Conservation (phyloP, 2,329 filamentous ascomycete species). For the Penicillium rolfsii region DNA sequence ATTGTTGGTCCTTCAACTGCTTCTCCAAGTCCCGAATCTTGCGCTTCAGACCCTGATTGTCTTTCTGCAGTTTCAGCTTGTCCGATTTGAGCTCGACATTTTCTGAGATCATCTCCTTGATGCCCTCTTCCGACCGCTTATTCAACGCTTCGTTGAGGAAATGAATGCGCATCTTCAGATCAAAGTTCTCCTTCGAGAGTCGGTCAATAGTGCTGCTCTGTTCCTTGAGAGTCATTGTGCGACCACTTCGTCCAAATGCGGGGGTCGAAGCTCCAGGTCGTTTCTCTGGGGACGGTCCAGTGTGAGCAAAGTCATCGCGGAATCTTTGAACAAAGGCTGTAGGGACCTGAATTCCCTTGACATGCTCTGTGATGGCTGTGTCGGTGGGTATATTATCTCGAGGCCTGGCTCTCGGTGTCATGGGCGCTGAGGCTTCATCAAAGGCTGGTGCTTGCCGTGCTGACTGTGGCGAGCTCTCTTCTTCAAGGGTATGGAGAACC, state of each 20-base stretch:
- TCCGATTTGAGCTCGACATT: slow-evolving; percentile 95
- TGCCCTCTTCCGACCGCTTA: slow-evolving; percentile 90
- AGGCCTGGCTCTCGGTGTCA: slow-evolving; percentile 70
- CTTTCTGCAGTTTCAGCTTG: slow-evolving; percentile 83
- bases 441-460: slow-evolving; percentile 44
- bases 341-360: slow-evolving; percentile 87
- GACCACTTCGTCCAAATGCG: slow-evolving; percentile 59
- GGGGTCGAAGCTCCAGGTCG: slow-evolving; percentile 56
- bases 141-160: slow-evolving; percentile 92
- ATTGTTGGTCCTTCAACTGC: slow-evolving; percentile 63
- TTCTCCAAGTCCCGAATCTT: slow-evolving; percentile 86
- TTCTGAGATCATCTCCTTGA: slow-evolving; percentile 97
- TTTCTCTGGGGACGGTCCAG: slow-evolving; percentile 64
- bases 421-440: slow-evolving; percentile 55
- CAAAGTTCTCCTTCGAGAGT: slow-evolving; percentile 96
- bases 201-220: slow-evolving; percentile 97
- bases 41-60: slow-evolving; percentile 80
- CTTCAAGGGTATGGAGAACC: slow-evolving; percentile 62
- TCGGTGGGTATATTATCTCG: slow-evolving; percentile 72
- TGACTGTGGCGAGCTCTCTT: slow-evolving; percentile 50
- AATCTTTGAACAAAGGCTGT: slow-evolving; percentile 87
- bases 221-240: slow-evolving; percentile 87
- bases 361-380: slow-evolving; percentile 83
- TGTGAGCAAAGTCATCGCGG: slow-evolving; percentile 66
- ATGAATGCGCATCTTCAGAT: slow-evolving; percentile 95